A percentile compares a stretch with the other conserved stretches of the same genome.
Evolutionary conservation across 306 rosid species (phyloP).

Genomic region (Lathyrus oleraceus): DNA sequence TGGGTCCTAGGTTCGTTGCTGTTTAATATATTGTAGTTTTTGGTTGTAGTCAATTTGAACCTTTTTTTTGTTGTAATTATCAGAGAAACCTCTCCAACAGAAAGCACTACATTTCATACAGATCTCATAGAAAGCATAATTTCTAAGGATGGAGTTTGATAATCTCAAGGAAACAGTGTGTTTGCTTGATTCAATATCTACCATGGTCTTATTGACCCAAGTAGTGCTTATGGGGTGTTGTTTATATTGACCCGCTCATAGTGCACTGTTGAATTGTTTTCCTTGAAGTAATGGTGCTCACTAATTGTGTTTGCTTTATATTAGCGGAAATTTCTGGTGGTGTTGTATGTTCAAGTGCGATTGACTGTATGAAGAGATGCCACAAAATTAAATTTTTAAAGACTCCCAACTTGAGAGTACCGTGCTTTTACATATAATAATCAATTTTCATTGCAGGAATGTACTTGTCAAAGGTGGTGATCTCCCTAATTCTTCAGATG

Average conservation of each 20-base stretch:
- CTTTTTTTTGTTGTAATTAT: slow-evolving; percentile 13
- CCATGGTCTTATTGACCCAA: not conserved
- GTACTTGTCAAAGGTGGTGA: slow-evolving; percentile 98
- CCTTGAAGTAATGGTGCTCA: not conserved
- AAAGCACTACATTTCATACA: not conserved
- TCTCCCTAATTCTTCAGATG: slow-evolving; percentile 79
- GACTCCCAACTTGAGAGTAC: not conserved
- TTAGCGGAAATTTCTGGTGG: not conserved
- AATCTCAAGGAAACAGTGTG: not conserved
- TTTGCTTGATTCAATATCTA: slow-evolving; percentile 11
- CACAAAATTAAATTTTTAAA: not conserved
- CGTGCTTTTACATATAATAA: slow-evolving; percentile 24
- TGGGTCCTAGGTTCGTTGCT: slow-evolving; percentile 80
- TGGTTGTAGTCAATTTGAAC: slow-evolving; percentile 14
- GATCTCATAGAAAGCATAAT: not conserved
- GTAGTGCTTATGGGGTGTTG: not conserved
- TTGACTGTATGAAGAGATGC: slow-evolving; percentile 21
- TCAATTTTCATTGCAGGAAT: slow-evolving; percentile 55
- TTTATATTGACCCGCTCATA: slow-evolving; percentile 1
- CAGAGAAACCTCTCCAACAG: not conserved
- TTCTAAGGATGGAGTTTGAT: slow-evolving; percentile 11
- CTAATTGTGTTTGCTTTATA: not conserved
- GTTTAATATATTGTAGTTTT: slow-evolving; percentile 6
- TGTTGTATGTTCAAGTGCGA: slow-evolving; percentile 16
- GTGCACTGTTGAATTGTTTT: slow-evolving; percentile 19